phyloP scores from a whole-genome alignment of 176 grass and related monocot genomes.

The Cenchrus americanus region DNA sequence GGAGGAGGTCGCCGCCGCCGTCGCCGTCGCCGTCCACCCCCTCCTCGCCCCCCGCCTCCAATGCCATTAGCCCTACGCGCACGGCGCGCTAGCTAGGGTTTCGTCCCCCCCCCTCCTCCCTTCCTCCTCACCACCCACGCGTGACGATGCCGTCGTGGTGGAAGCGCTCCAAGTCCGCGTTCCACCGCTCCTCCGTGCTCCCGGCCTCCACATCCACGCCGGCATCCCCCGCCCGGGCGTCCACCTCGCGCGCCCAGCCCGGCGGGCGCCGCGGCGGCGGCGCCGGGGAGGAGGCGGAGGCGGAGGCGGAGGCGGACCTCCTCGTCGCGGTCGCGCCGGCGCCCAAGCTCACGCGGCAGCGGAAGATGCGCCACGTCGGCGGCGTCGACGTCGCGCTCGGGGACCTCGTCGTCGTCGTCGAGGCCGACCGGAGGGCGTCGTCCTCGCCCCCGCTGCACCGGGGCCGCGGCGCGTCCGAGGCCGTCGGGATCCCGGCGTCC shows the following conservation, averaged over 20 bases:
- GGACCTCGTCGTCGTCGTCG: constrained; percentile 37
- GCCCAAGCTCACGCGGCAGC: constrained; percentile 64
- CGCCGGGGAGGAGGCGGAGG: too few species aligned
- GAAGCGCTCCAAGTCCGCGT: constrained; percentile 71
- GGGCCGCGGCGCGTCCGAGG: constrained; percentile 26
- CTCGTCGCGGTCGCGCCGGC: constrained; percentile 39
- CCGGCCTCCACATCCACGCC: constrained; percentile 50
- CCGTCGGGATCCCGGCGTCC: neutral
- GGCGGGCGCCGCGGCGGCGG: neutral
- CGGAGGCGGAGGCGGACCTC: neutral
- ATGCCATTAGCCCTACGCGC: constrained; percentile 49
- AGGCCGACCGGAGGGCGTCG: neutral
- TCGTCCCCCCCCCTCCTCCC: neutral
- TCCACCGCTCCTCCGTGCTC: constrained; percentile 45
- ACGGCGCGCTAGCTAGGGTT: constrained; percentile 34
- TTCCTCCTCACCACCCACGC: neutral
- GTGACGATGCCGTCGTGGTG: constrained; percentile 63
- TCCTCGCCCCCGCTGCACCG: constrained; percentile 20
- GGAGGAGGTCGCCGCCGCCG: constrained; percentile 34
- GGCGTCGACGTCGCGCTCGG: constrained; percentile 39
- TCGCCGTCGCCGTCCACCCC: constrained; percentile 27
- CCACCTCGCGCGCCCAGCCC: constrained; percentile 51
- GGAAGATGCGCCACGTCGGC: constrained; percentile 71
- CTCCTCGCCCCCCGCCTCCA: constrained; percentile 9
- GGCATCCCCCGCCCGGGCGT: constrained; percentile 47